Percentiles rank a stretch among this genome's conserved stretches.
phyloP scores from a whole-genome alignment of 2,329 filamentous ascomycete species.

The Claviceps cyperi region DNA sequence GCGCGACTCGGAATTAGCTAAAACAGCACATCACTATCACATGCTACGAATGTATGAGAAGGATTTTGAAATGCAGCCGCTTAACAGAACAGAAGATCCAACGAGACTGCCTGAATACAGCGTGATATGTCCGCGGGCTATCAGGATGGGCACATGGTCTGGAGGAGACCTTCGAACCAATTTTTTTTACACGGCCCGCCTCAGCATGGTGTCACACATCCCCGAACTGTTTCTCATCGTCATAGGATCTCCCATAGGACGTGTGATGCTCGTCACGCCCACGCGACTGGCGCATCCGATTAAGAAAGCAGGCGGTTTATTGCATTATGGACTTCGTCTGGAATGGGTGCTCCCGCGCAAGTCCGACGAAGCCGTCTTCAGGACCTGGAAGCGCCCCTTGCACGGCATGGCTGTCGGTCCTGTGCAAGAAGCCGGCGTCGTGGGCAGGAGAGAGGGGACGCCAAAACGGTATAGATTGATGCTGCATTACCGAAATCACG shows the following conservation, averaged over 20 bases:
- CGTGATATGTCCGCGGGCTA: conserved; percentile 17
- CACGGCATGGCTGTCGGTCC: conserved; percentile 56
- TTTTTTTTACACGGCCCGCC: conserved; percentile 21
- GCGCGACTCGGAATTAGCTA: neutral
- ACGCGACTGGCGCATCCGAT: conserved; percentile 17
- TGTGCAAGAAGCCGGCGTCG: conserved; percentile 32
- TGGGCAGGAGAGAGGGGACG: conserved; percentile 7
- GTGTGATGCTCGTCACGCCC: conserved; percentile 49
- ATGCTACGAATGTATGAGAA: conserved; percentile 35
- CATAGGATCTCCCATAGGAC: conserved; percentile 50
- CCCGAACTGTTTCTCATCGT: conserved; percentile 58
- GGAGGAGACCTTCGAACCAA: conserved; percentile 10
- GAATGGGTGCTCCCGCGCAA: conserved; percentile 36
- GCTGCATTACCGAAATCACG: conserved; percentile 57
- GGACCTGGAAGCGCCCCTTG: conserved; percentile 36
- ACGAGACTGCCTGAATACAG: conserved; percentile 13
- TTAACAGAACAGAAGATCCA: conserved; percentile 10
- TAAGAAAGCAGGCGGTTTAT: conserved; percentile 9
- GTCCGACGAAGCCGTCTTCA: conserved; percentile 28
- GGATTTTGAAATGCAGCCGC: conserved; percentile 31
- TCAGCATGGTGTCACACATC: conserved; percentile 52
- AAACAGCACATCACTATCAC: conserved; percentile 12
- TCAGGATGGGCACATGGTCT: conserved; percentile 14
- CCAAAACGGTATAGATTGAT: conserved; percentile 50
- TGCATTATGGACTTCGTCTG: conserved; percentile 33